phyloP scores from a whole-genome alignment of 2,329 filamentous ascomycete genomes.

The Verticillium albo-atrum region DNA sequence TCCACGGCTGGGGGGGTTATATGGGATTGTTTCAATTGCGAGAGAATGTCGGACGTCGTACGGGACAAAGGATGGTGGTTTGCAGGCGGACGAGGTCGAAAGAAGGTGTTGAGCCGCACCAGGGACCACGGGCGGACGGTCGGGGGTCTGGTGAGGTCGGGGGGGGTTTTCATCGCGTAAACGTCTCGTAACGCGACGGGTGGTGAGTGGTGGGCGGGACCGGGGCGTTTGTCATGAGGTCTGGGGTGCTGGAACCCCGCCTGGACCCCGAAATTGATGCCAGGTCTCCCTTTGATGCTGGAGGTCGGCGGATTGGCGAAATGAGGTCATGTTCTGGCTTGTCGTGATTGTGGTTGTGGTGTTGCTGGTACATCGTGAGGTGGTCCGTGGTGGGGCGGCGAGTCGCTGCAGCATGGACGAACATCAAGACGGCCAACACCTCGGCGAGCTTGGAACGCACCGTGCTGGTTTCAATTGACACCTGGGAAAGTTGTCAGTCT shows the following conservation, averaged over 20 bases:
- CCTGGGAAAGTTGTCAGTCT: no score
- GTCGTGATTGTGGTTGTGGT: neutral
- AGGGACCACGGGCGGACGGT: neutral
- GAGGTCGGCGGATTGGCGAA: neutral
- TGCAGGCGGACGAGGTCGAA: neutral
- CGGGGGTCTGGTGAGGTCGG: neutral
- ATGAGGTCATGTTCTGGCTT: neutral
- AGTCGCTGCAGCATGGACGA: no score
- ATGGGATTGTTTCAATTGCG: neutral
- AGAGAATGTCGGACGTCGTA: neutral
- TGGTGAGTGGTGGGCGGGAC: neutral
- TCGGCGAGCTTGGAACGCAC: no score
- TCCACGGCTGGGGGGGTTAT: neutral
- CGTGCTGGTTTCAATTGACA: no score
- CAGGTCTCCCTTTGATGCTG: neutral
- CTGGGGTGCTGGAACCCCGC: neutral
- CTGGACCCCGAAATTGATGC: neutral
- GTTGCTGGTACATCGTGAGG: neutral
- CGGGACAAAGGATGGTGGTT: neutral
- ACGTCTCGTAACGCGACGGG: neutral
- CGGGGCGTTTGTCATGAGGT: neutral
- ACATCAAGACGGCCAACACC: no score
- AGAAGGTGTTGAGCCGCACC: neutral
- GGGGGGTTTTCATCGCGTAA: neutral
- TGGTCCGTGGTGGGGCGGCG: neutral